Evolutionary conservation across 2,329 filamentous ascomycete species (phyloP), one percentile per base, ranked within the genome.

Genomic region (Zymoseptoria ardabiliae): DNA sequence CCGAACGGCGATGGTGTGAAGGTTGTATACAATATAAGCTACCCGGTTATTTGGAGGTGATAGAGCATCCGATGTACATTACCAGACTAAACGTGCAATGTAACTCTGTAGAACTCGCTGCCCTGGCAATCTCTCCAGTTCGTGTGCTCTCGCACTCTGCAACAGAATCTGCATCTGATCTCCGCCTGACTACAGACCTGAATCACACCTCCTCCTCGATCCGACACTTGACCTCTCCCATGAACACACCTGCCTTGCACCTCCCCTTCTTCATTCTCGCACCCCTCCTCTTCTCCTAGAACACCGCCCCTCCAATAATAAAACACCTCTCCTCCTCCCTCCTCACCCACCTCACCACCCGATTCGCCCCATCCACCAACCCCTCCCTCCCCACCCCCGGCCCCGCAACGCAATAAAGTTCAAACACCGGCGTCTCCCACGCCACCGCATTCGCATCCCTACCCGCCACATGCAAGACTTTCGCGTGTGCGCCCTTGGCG

Each of bases 291-390:
- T 45, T 45, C 35, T 61, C 54, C 63, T 66, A 81, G 63, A 81
- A 81, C 20, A 97, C 93, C 50, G 92, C 94, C n/a, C 94, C 95
- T 1, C 94, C 94, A 71, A 99, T 94, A 61, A 99, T 96, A 71
- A 99, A 99, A 5, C 97, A 78, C 59, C 94, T 81, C 75, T 97
- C 92, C 74, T 97, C 93, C 75, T 99, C 94, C 65, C 86, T 82
- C 71, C 90, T 87, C 1, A 93, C 88, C 92, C 93, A 99, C 70
- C 94, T 89, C 5, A 95, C 86, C 54, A 99, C 85, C 75, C 88
- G 87, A 71, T 94, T 96, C 35, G 92, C 93, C 10, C 88, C 90
- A 72, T 93, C 88, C 9, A 90, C 90, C 68, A 99, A 80, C 10
- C 85, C 84, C 57, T 81, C 81, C 50, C 84, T 74, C 55, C 78